These are phyloP conservation scores for Tillandsia fasciculata DNA, from an alignment of 176 grass and related monocot species.

Conservation along the genomic window DNA sequence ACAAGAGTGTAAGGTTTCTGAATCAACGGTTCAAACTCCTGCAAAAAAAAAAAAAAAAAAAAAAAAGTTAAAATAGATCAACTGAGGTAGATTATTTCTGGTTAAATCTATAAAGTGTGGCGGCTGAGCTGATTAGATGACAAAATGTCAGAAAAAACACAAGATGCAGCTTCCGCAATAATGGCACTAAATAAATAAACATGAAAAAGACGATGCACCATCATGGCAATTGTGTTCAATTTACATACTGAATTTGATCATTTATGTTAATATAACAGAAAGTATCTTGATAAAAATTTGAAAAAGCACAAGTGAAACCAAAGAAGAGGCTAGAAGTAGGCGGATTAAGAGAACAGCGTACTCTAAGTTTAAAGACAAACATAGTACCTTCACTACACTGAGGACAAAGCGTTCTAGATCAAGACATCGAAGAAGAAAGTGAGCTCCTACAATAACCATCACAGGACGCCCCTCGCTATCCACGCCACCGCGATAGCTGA, in stretches of 20 bases:
- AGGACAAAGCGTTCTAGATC: constrained; percentile 85
- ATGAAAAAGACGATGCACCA: too few relatives aligned
- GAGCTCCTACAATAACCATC: constrained; percentile 91
- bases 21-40: constrained; percentile 96
- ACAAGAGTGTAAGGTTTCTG: constrained; percentile 92
- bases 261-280: too few relatives aligned
- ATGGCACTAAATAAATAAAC: too few relatives aligned
- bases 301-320: neutral
- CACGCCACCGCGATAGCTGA: constrained; percentile 78
- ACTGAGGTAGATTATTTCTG: neutral
- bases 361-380: neutral
- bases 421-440: constrained; percentile 96
- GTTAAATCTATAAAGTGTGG: neutral
- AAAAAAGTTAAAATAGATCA: neutral
- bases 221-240: too few relatives aligned
- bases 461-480: constrained; percentile 76
- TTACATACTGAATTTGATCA: too few relatives aligned
- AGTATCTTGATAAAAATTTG: too few relatives aligned
- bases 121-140: too few relatives aligned
- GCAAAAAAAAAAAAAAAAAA: constrained; percentile 3
- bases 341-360: neutral
- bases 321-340: neutral
- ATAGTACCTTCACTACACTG: constrained; percentile 69
- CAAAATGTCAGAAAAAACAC: too few relatives aligned
- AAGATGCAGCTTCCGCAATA: too few relatives aligned